Base-by-base conservation (phyloP, 2,329 filamentous ascomycete genomes). In the Fusarium sp. region DNA sequence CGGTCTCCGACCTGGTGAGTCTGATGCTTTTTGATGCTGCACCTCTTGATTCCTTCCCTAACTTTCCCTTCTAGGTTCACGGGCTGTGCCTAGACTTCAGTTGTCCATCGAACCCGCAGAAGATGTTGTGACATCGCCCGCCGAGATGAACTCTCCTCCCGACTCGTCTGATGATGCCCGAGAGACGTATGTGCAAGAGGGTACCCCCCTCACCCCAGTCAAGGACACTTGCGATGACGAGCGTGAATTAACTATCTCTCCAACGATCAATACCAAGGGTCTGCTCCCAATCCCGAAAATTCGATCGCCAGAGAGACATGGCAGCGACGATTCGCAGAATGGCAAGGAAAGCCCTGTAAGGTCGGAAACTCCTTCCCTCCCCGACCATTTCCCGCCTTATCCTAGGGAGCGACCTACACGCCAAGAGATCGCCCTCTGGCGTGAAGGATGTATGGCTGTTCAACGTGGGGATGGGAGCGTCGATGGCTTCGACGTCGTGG, bases 401-500 rank as follows among this genome's bases (percentile, higher is more conserved):
- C 71, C 71, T 6, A 44, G 58, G n/a, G n/a, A 50, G 11, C 65
- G 55, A 5, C 57, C 71, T 14, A 55, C 62, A 20, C 66, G 62
- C 10, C 24, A 30, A 20, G 50, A 28, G 3, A 31, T 70, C 14
- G 56, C 65, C 3, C 55, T 77, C n/a, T 78, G 76, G 76, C 74
- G 51, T 6, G 31, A 72, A 33, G 73, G 63, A 22, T 71, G 75
- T 16, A 45, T 51, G 10, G 59, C 57, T 20, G 73, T 73, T 24
- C 65, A 68, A n/a, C 55, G 47, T 12, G 26, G 54, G 3, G 66
- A 74, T 35, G 75, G 75, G 12, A 59, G 35, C 24, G 66, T 78
- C 6, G 53, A 71, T 5, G 60, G 55, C 9, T 45, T 63, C 15
- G 75, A 78, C 15, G 72, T 78, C 41, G 65, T 73, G 45, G 50